These are phyloP conservation scores for Tuctoria greenei DNA, from an alignment of 176 grass and related monocot genomes.

Conservation along the genomic window DNA sequence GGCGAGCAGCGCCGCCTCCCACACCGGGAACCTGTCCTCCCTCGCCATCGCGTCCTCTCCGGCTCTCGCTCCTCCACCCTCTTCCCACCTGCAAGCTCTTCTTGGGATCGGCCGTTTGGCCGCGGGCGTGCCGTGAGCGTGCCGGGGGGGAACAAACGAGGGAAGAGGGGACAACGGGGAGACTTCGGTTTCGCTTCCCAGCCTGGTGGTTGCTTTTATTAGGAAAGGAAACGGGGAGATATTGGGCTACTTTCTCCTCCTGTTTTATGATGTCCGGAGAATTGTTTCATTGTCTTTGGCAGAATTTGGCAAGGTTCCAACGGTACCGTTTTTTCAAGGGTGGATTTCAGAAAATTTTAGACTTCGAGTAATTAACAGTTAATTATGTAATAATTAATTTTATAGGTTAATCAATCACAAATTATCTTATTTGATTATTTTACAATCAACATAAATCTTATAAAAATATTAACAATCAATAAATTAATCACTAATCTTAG, in stretches of 20 bases:
- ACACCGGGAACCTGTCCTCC: constrained; percentile 49
- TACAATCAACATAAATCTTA: no score
- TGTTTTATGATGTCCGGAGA: neutral
- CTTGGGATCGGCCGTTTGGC: constrained; percentile 7
- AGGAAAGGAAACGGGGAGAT: constrained; percentile 14
- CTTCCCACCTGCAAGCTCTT: constrained; percentile 4
- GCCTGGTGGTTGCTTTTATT: constrained; percentile 19
- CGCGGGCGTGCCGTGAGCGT: neutral
- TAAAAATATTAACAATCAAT: no score
- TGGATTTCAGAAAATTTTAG: no score
- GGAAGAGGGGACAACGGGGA: neutral
- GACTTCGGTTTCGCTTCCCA: constrained; percentile 10
- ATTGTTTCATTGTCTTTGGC: neutral
- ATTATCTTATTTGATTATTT: no score
- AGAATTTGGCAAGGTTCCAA: neutral
- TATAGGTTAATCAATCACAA: no score
- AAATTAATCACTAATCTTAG: no score
- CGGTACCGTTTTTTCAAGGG: neutral
- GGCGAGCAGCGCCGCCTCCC: constrained; percentile 48
- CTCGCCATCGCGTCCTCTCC: constrained; percentile 42
- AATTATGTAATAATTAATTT: no score
- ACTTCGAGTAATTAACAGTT: no score
- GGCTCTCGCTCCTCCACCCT: neutral
- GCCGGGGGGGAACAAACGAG: neutral
- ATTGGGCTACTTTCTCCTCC: neutral